Evolutionary conservation across 208 protist genomes (phyloP).

Genomic region (Tritrichomonas foetus): DNA sequence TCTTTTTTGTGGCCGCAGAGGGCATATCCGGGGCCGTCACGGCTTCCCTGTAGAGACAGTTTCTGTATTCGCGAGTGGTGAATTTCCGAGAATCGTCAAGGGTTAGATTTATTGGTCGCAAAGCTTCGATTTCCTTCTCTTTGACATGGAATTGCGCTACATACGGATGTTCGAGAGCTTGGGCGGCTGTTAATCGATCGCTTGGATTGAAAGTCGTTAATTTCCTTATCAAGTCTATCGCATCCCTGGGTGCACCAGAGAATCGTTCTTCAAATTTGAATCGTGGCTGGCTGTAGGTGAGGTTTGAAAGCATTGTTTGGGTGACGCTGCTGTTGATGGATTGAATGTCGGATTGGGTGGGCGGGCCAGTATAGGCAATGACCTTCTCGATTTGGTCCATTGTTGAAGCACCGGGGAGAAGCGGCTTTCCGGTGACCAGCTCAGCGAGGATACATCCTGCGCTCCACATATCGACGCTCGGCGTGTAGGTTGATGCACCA

Average conservation of each 20-base stretch:
- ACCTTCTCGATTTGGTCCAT: neutral
- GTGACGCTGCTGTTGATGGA: neutral
- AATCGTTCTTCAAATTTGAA: neutral
- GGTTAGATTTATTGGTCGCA: neutral
- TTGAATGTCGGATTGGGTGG: neutral
- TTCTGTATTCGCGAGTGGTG: neutral
- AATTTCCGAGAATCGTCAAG: neutral
- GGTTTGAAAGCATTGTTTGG: neutral
- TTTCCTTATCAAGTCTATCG: slow-evolving; percentile 5
- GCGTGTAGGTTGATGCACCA: neutral
- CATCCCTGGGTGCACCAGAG: neutral
- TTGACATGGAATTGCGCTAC: neutral
- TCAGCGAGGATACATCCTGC: neutral
- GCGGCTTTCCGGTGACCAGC: neutral
- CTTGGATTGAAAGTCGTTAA: neutral
- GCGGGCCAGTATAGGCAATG: neutral
- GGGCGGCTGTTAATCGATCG: neutral
- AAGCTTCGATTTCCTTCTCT: neutral
- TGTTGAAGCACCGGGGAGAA: neutral
- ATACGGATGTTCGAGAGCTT: neutral
- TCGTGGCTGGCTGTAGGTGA: neutral
- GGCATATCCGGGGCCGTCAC: neutral
- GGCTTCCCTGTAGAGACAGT: neutral
- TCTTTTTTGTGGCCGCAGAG: too few species aligned
- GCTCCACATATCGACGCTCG: neutral